Evolutionary conservation across 345 rosid species (phyloP).

Genomic region (Pistacia integerrima): DNA sequence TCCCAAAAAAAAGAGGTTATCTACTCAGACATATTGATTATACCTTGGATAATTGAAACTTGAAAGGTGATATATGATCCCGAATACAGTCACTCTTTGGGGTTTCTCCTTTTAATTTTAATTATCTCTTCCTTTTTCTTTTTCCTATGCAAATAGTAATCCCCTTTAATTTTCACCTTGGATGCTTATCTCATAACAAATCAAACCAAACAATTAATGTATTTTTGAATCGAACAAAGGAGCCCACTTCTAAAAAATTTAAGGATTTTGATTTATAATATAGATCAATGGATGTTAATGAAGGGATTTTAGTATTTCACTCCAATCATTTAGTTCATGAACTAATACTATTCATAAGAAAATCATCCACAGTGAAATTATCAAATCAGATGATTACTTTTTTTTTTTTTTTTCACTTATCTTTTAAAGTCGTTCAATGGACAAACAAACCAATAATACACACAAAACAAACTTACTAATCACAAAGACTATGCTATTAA

Average conservation of each 20-base stretch:
- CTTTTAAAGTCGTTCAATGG: too few species aligned
- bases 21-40: too few species aligned
- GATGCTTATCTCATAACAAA: conserved; percentile 8
- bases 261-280: too few species aligned
- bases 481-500: conserved; percentile 8
- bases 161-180: not conserved
- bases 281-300: not conserved
- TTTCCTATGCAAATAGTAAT: not conserved
- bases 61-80: too few species aligned
- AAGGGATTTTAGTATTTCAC: not conserved
- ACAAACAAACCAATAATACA: conserved; percentile 18
- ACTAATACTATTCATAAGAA: not conserved
- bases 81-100: too few species aligned
- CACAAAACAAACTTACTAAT: conserved; percentile 27
- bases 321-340: conserved; percentile 17
- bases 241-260: too few species aligned
- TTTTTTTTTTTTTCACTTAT: too few species aligned
- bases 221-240: too few species aligned
- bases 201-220: not conserved
- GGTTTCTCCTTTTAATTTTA: not conserved
- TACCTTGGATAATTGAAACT: too few species aligned
- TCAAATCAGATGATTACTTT: too few species aligned
- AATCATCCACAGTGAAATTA: too few species aligned
- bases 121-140: conserved; percentile 2
- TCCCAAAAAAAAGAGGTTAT: too few species aligned